Base-by-base conservation (phyloP, 2,329 filamentous ascomycete genomes). In the Xylaria sp. region DNA sequence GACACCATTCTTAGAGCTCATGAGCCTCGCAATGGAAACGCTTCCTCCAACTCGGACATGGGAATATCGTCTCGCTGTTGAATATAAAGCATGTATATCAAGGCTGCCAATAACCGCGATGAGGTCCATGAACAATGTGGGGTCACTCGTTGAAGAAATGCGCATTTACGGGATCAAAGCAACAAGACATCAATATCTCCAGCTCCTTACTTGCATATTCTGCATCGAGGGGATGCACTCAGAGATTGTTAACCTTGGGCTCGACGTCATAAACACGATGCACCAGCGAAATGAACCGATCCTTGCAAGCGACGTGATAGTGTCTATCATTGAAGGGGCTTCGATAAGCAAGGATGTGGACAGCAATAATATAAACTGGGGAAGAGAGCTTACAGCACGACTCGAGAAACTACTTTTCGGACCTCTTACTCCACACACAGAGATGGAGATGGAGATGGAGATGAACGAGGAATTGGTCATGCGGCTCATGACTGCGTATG, bases 261-360 rank as follows among this genome's bases (percentile, higher is more conserved):
- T 85, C 53, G 76, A 82, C 37, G 74, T 87, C 13, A 75, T 87
- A 8, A 76, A 80, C 16, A 82, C 82, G 5, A 81, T 85, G 60
- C 78, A 83, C 53, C 82, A 84, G 70, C 82, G 85, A 9, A 82
- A 83, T 21, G 76, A 85, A 64, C 69, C 76, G 2, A 75, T 86
- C 23, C 74, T 84, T 63, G 78, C 79, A 32, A 78, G 83, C 65
- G 82, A 86, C 29, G 77, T 90, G 61, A 81, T 90, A 58, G 80
- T 85, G 13, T 75, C 81, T 10, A 78, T 87, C 40, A 82, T 87
- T 16, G 81, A 84, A 63, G 76, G 79, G 3, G 76, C 82, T 1
- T 77, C 81, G 13, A 55, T 42, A 78, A 62, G 80, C 85, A 35
- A 35, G 32, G 8, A 35, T 10, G 32, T 10, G 32, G 40, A 18